A percentile compares a stretch with the other conserved stretches of the same genome.
These are phyloP conservation scores for Rhodotorula diobovata DNA, from an alignment of 768 basidiomycete species.

Conservation along the genomic window DNA sequence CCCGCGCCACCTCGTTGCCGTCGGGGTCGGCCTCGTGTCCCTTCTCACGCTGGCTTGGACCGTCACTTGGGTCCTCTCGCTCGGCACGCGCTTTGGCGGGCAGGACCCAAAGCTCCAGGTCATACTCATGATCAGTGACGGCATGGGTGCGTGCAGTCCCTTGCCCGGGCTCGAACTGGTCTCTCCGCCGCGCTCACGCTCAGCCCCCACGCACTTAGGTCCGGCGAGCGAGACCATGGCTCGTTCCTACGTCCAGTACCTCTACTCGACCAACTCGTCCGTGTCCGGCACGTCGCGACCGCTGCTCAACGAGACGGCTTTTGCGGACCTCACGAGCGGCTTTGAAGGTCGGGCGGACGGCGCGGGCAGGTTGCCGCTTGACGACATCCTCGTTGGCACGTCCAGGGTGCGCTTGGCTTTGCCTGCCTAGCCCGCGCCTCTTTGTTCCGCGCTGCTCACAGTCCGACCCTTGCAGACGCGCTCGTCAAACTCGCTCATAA, in stretches of 20 bases:
- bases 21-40: neutral
- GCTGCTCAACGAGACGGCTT: slow-evolving; percentile 18
- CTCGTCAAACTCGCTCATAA: slow-evolving; percentile 34
- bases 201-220: no score
- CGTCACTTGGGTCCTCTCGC: neutral
- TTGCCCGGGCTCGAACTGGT: neutral
- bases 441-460: neutral
- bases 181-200: neutral
- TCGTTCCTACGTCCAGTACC: slow-evolving; percentile 9
- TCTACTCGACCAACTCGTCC: slow-evolving; percentile 9
- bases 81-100: slow-evolving; percentile 12
- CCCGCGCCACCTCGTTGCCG: neutral
- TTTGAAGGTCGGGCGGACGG: neutral
- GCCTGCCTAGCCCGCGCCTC: no score
- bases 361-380: slow-evolving; percentile 33
- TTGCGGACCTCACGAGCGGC: slow-evolving; percentile 6
- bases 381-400: slow-evolving; percentile 41
- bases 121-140: slow-evolving; percentile 31
- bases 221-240: slow-evolving; percentile 29
- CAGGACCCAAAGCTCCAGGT: slow-evolving; percentile 5
- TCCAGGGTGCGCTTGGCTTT: slow-evolving; percentile 25
- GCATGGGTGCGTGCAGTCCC: slow-evolving; percentile 14
- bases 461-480: slow-evolving; percentile 13
- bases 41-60: neutral
- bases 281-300: neutral